Evolutionary conservation across 1,284 basidiomycete species (phyloP), one percentile per base, ranked within the genome.

Genomic region (Ganoderma leucocontextum): DNA sequence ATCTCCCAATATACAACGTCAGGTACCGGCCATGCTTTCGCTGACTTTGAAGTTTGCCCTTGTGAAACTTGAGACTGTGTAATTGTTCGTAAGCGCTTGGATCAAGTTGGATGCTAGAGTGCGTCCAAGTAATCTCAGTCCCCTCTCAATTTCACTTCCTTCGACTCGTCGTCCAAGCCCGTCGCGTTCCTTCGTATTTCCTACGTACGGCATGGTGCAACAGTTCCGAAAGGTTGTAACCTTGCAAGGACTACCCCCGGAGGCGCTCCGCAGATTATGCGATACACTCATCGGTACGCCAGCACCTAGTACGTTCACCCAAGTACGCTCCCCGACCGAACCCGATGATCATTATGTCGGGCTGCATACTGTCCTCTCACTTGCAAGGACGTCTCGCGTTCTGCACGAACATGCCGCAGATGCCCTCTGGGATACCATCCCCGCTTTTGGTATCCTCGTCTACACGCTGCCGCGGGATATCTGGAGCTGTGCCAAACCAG

Each of bases 401-500:
- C 62, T 70, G 3, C 65, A 67, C 52, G 63, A 67, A 19, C 58
- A 65, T 13, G 69, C 69, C 2, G n/a, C 62, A 25, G 47, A 67
- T 39, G 57, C 57, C 2, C 22, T 70, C 29, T 70, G 69, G 69
- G 12, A 63, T 10, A 70, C 61, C 2, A 22, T 70, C 2, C 66
- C 63, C 5, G 49, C 35, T 2, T 70, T 63, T 25, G 60, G 61
- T 5, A 8, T 63, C 12, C 41, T 70, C 33, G 33, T 63, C 6
- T 67, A 41, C 53, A 55, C 63, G 8, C 36, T 67, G 10, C 65
- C 69, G 36, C 15, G 9, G 19, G 65, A 65, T 17, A 60, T 63
- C 15, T 62, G 52, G 52, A 15, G 52, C 29, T 22, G 29, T 35
- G 29, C 29, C 29, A 19, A 10, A 15, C 6, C 6, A 19, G 29